Evolutionary conservation across 805 yeast genomes (phyloP).

Genomic region (Starmerella potacharoeniae): DNA sequence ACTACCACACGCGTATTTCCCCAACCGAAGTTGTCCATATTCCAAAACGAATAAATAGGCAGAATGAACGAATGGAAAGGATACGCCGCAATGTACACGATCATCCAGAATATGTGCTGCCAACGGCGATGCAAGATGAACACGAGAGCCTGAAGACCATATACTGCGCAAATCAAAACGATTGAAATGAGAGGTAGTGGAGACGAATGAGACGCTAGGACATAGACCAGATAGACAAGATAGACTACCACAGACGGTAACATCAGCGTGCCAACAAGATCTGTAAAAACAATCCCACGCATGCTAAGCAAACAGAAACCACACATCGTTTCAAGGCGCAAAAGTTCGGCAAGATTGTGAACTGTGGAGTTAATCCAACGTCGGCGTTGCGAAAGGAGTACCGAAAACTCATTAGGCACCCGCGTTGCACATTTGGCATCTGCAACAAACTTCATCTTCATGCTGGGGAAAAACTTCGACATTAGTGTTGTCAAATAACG

Average conservation of each 20-base stretch:
- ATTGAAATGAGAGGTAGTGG: constrained; percentile 44
- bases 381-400: constrained; percentile 88
- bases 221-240: constrained; percentile 41
- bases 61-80: constrained; percentile 52
- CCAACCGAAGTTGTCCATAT: constrained; percentile 56
- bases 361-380: constrained; percentile 61
- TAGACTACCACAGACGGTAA: constrained; percentile 48
- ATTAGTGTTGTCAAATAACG: constrained; percentile 46
- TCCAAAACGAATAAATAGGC: constrained; percentile 52
- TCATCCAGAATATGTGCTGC: constrained; percentile 43
- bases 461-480: constrained; percentile 46
- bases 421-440: constrained; percentile 49
- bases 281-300: constrained; percentile 49
- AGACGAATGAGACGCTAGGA: constrained; percentile 40
- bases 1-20: constrained; percentile 51
- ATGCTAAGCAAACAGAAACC: constrained; percentile 51
- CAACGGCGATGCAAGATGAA: constrained; percentile 37
- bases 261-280: constrained; percentile 47
- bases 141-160: constrained; percentile 50
- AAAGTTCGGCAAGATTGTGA: constrained; percentile 48
- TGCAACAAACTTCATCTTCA: constrained; percentile 44
- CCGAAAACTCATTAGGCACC: constrained; percentile 60
- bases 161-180: constrained; percentile 43
- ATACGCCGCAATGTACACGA: constrained; percentile 46
- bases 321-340: constrained; percentile 46